Evolutionary conservation across 805 yeast species (phyloP), one percentile per base, ranked within the genome.

Genomic region (Kodamaea jinghongensis): DNA sequence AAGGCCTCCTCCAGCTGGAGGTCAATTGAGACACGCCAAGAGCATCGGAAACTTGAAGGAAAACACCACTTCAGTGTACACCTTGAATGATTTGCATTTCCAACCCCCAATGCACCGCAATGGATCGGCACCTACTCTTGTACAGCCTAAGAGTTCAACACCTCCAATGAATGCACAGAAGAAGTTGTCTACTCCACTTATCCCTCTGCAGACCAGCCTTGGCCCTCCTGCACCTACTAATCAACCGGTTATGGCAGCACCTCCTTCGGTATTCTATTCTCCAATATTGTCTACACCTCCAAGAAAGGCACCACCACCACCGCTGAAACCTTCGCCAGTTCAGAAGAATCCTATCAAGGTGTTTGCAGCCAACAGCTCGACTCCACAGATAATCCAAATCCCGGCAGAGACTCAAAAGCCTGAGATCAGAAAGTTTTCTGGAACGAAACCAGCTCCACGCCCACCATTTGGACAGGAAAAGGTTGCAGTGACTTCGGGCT

Each of bases 261-360:
- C 39, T 11, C 39, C 39, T 4, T n/a, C 23, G 17, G 28, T 22
- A 9, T 30, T 38, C n/a, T 35, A 38, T 22, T 38, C 41, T 12
- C 41, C 41, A 4, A 35, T 31, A 2, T 25, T 38, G 17, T 38
- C 41, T 15, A 31, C 35, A 8, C 41, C 41, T 10, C 41, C 41
- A 17, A 17, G 27, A 16, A 38, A 28, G 17, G 29, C 31, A 26
- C 41, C 41, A 8, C 41, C 41, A 4, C 39, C 39, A 3, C 41
- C 41, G 4, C 34, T 27, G 22, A 28, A 10, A 13, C 28, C 38
- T 10, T 26, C 11, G 17, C 17, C 28, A n/a, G 22, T 20, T 25
- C 34, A 5, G 39, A 22, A 13, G 6, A 11, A 26, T 10, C 16
- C 38, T 8, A 6, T 12, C 31, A n/a, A 27, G 16, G 16, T 29